Base-by-base conservation (phyloP, 306 rosid genomes). In the Mimosa pudica region DNA sequence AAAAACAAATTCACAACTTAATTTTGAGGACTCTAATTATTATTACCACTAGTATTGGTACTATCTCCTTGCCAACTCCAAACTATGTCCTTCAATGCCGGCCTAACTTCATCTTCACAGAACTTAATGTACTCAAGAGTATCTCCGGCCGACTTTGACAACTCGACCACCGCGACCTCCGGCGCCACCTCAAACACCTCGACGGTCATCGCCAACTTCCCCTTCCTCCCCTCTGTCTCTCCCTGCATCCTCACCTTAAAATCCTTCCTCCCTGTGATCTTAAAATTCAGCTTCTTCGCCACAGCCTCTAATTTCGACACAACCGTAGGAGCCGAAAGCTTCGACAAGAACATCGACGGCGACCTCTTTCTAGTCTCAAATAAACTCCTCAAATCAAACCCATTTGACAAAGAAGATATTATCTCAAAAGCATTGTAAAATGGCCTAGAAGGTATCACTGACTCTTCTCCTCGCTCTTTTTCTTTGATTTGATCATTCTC, bases 11-110 rank as follows among this genome's bases (percentile, higher is more conserved):
- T 24, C 11, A 61, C 12, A 10, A 10, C 32, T 11, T 64, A 35
- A 35, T 64, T 33, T 8, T 73, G 51, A 20, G 2, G 60, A 7
- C 73, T 3, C 54, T 38, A 38, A 38, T 38, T 38, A 38, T 5
- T 38, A 38, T 45, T 5, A 54, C 38, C 4, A 57, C 6, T 55
- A 3, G 2, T 6, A 17, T 8, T 57, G 20, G 33, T 57, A 18
- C 8, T 9, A 8, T 91, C 93, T 38, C 97, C 98, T 66, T 91
- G 98, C 97, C 98, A 93, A n/a, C 88, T 84, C 98, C 98, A 93
- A 65, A 93, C 95, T 30, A 93, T 86, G 90, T 93, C 98, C 65
- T 91, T 85, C 13, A 91, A 84, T 0, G 97, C 91, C n/a, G 98
- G 95, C 69, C 98, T 86, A 8, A 89, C 85, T 8, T 91, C 89